phyloP scores from a whole-genome alignment of 2,329 filamentous ascomycete species.

The Cladosporium sp. region DNA sequence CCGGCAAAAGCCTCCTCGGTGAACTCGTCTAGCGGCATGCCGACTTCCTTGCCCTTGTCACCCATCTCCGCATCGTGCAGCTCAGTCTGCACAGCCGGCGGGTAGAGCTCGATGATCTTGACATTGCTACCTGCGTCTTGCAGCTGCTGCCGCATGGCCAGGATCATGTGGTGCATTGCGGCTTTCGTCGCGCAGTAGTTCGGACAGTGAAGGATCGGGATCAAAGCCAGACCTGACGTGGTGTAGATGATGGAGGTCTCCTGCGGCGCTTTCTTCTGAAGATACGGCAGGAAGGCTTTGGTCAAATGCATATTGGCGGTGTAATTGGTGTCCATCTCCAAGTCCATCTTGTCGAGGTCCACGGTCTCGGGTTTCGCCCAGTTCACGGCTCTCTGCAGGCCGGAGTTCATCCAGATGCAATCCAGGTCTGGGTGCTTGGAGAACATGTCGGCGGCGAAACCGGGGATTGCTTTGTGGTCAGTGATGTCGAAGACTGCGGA shows the following conservation, averaged over 20 bases:
- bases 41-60: constrained; percentile 45
- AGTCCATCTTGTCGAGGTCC: constrained; percentile 39
- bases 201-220: constrained; percentile 44
- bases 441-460: constrained; percentile 40
- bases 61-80: constrained; percentile 47
- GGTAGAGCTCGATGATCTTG: constrained; percentile 53
- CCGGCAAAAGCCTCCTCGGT: constrained; percentile 47
- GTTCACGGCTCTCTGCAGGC: constrained; percentile 49
- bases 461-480: constrained; percentile 44
- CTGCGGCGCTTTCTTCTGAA: constrained; percentile 41
- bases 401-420: constrained; percentile 50
- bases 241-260: constrained; percentile 45
- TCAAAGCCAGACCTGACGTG: constrained; percentile 48
- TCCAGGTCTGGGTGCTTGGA: constrained; percentile 48
- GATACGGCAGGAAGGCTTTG: constrained; percentile 46
- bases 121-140: constrained; percentile 42
- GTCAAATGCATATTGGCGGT: constrained; percentile 46
- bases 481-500: constrained; percentile 49
- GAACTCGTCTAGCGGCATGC: constrained; percentile 53
- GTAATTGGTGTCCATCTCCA: constrained; percentile 51
- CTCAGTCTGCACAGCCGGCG: constrained; percentile 55
- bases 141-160: constrained; percentile 50
- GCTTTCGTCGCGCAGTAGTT: constrained; percentile 56
- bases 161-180: constrained; percentile 51
- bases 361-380: constrained; percentile 47